Evolutionary conservation across 345 rosid species (phyloP), one percentile per base, ranked within the genome.

Genomic region (Conringia planisiliqua): DNA sequence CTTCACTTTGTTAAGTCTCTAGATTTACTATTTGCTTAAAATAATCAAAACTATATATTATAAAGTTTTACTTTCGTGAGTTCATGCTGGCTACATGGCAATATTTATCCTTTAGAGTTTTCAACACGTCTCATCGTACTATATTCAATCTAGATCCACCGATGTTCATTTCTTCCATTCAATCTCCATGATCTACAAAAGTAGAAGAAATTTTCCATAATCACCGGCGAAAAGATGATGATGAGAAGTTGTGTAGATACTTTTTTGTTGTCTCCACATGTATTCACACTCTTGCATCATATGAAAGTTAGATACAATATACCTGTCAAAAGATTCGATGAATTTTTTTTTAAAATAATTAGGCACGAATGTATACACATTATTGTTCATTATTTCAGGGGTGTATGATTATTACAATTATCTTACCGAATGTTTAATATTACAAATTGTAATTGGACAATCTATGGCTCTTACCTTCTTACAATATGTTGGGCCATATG

Each of bases 171-270:
- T 59, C 62, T 58, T 47, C 14, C 60, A 68, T 39, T 20, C 42
- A 60, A 51, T 18, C 24, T 29, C 12, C 60, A 27, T 66, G 26
- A 47, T 54, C 10, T n/a, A 14, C 18, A 44, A 44, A 64, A 26
- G 42, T 9, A 46, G n/a, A 67, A 48, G 13, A 59, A 59, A 46
- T 6, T 51, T 0, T 76, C 74, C 74, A 62, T 69, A 76, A 76
- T 76, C 42, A 69, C 48, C 70, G 79, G 79, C 75, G 40, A 54
- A 62, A 76, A 62, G 65, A 76, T 68, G 24, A 47, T 58, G 70
- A 42, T 69, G 69, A 60, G 30, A 62, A 51, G 33, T 75, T 76
- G 56, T 75, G 63, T 69, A 62, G 63, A n/a, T 76, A 76, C 48
- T 6, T 69, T n/a, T 48, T 62, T 18, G 40, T 42, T 33, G 57